Evolutionary conservation across 371 early-diverging fungal species (phyloP).

Genomic region (Apophysomyces ossiformis): DNA sequence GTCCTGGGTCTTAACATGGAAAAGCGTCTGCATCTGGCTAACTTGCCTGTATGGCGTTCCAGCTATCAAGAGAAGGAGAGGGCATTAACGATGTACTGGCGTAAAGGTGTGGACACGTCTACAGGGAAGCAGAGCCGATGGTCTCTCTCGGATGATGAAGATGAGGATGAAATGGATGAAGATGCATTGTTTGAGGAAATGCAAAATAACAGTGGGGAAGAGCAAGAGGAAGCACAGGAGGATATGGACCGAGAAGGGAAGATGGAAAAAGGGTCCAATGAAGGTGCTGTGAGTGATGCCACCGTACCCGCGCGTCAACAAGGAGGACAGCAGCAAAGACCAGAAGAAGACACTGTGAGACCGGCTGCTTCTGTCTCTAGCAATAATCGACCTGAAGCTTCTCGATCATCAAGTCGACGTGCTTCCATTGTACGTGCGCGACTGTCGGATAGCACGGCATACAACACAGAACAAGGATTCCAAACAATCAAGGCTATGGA

Average conservation of each 20-base stretch:
- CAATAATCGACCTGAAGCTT: not conserved
- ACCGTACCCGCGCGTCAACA: no score
- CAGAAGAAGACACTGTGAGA: not conserved
- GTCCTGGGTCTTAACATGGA: slow-evolving; percentile 67
- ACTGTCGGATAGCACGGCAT: slow-evolving; percentile 42
- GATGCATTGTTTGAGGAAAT: slow-evolving; percentile 39
- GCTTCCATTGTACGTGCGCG: slow-evolving; percentile 43
- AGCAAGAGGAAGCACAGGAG: slow-evolving; percentile 18
- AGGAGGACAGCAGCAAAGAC: not conserved
- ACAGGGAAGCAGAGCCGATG: slow-evolving; percentile 41
- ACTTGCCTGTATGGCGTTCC: slow-evolving; percentile 42
- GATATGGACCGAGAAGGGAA: not conserved
- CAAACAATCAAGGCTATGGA: slow-evolving; percentile 71
- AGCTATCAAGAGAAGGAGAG: slow-evolving; percentile 43
- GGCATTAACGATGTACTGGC: slow-evolving; percentile 61
- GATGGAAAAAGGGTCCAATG: not conserved
- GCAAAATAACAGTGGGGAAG: slow-evolving; percentile 12
- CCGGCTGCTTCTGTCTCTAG: not conserved
- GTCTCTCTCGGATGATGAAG: slow-evolving; percentile 30
- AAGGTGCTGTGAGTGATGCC: not conserved
- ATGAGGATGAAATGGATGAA: slow-evolving; percentile 41
- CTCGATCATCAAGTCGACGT: slow-evolving; percentile 20
- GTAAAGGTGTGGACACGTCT: slow-evolving; percentile 45
- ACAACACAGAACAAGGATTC: slow-evolving; percentile 47
- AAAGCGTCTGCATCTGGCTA: slow-evolving; percentile 52